Evolutionary conservation across 1,139 yeast species (phyloP).

Genomic region (Yamadazyma oceani): DNA sequence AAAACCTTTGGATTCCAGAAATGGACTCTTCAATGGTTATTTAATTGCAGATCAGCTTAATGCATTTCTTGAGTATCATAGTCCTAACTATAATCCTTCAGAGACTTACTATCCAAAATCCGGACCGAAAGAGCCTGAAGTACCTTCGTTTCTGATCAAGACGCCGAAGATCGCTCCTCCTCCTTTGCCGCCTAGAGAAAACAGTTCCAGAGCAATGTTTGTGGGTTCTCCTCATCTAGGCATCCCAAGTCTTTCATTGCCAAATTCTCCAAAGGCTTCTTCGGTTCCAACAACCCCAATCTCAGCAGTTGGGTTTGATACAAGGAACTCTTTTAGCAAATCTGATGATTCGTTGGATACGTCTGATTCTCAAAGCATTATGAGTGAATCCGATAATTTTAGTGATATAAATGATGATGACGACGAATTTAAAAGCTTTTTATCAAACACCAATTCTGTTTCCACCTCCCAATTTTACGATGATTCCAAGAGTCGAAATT

Average conservation of each 20-base stretch:
- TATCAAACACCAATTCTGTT: constrained; percentile 18
- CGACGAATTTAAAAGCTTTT: constrained; percentile 14
- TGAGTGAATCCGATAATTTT: constrained; percentile 12
- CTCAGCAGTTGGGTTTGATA: constrained; percentile 3
- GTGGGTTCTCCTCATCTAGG: constrained; percentile 14
- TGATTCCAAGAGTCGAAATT: constrained; percentile 21
- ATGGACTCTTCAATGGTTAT: constrained; percentile 35
- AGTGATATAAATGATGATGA: constrained; percentile 13
- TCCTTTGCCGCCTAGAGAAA: constrained; percentile 34
- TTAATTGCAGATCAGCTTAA: constrained; percentile 36
- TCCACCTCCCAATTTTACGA: constrained; percentile 23
- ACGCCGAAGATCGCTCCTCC: constrained; percentile 17
- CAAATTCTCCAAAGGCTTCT: constrained; percentile 11
- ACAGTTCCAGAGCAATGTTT: constrained; percentile 18
- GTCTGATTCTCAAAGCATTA: constrained; percentile 17
- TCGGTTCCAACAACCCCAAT: constrained; percentile 10
- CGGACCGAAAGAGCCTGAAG: constrained; percentile 21
- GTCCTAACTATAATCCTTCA: constrained; percentile 26
- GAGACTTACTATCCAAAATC: constrained; percentile 34
- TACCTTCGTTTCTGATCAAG: constrained; percentile 7
- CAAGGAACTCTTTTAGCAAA: not conserved
- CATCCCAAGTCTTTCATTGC: constrained; percentile 12
- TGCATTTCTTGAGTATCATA: constrained; percentile 30
- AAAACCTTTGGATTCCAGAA: constrained; percentile 27
- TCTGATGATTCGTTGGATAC: constrained; percentile 3